These are phyloP conservation scores for Globisporangium viniferum DNA, from an alignment of 352 stramenopile species.

Conservation along the genomic window DNA sequence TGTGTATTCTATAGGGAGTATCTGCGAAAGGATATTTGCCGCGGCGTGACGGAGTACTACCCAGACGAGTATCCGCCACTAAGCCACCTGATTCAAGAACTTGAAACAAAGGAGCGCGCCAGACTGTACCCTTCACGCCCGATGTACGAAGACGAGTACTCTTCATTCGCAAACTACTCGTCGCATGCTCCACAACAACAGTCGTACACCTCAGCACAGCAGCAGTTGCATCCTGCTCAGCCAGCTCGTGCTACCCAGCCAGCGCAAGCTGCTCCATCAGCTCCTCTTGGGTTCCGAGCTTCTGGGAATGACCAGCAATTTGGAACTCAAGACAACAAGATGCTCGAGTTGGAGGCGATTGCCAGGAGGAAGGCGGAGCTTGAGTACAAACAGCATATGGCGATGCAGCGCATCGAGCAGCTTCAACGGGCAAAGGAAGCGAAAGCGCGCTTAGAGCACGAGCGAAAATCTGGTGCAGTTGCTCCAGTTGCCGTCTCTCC, in stretches of 20 bases:
- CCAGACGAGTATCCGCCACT: conserved; percentile 67
- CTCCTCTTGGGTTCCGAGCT: not conserved
- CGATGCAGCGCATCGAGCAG: conserved; percentile 46
- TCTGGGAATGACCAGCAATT: conserved; percentile 5
- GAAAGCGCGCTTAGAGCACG: conserved; percentile 30
- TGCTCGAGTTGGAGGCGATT: conserved; percentile 55
- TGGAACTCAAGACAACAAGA: conserved; percentile 17
- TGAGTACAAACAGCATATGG: conserved; percentile 51
- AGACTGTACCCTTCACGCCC: conserved; percentile 59
- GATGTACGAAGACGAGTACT: conserved; percentile 67
- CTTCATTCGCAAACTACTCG: conserved; percentile 61
- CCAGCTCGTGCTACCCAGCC: not conserved
- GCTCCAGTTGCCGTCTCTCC: conserved; percentile 7
- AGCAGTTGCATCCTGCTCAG: conserved; percentile 5
- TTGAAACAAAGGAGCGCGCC: conserved; percentile 51
- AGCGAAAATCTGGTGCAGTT: conserved; percentile 25
- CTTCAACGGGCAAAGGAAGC: conserved; percentile 52
- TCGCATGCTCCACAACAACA: conserved; percentile 10
- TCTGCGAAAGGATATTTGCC: conserved; percentile 66
- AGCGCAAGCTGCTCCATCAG: conserved; percentile 5
- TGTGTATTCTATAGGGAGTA: conserved; percentile 40
- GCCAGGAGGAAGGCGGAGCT: conserved; percentile 51
- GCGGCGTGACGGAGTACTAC: conserved; percentile 79
- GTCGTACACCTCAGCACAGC: not conserved
- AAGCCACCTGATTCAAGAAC: conserved; percentile 67